phyloP scores from a whole-genome alignment of 257 asterid genomes.

The Plantago major region DNA sequence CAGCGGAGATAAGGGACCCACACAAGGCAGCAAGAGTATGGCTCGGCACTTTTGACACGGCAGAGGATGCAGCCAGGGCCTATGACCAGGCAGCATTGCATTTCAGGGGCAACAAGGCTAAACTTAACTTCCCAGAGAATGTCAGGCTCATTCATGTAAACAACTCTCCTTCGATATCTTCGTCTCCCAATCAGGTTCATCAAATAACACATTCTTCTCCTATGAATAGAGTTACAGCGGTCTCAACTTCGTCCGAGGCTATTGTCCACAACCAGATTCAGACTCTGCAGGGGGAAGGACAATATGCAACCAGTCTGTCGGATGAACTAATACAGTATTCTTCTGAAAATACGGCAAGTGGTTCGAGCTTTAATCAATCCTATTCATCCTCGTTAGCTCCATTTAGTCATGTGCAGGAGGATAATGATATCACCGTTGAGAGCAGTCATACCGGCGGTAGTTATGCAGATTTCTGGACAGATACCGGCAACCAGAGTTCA shows the following conservation, averaged over 20 bases:
- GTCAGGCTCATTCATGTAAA: constrained; percentile 8
- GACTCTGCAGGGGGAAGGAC: not conserved
- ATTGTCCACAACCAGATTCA: not conserved
- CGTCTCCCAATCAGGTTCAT: not conserved
- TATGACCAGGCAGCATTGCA: constrained; percentile 21
- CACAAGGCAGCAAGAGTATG: constrained; percentile 19
- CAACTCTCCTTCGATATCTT: not conserved
- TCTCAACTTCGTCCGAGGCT: not conserved
- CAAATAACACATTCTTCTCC: not conserved
- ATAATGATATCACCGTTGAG: not conserved
- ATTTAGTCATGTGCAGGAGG: not conserved
- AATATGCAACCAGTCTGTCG: not conserved
- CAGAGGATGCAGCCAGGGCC: constrained; percentile 22
- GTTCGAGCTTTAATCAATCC: not conserved
- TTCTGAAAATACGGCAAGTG: too few relatives aligned
- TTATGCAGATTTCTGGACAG: constrained; percentile 1
- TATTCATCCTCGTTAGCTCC: not conserved
- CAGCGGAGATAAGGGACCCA: constrained; percentile 24
- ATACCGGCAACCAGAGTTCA: not conserved
- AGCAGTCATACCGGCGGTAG: not conserved
- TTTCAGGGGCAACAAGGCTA: constrained; percentile 23
- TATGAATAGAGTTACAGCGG: not conserved
- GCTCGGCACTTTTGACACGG: constrained; percentile 26
- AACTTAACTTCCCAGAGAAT: constrained; percentile 24
- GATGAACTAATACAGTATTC: not conserved